A percentile compares a stretch with the other conserved stretches of the same genome.
Evolutionary conservation across 192 early-diverging fungal genomes (phyloP).

Genomic region (Gryganskiella cystojenkinii): DNA sequence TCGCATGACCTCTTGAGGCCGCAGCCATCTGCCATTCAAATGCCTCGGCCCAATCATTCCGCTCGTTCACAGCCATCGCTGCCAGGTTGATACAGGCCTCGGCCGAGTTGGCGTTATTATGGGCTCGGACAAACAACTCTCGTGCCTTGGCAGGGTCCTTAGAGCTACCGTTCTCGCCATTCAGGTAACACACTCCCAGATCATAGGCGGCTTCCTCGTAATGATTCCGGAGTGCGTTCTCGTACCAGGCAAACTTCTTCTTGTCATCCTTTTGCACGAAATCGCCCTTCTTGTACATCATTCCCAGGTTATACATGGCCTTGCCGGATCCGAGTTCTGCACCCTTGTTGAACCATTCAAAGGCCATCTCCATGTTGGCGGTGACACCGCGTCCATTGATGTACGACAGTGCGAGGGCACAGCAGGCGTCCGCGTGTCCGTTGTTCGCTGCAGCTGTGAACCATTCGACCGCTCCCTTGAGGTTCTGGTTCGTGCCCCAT

Average conservation of each 20-base stretch:
- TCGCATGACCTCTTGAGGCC: conserved; percentile 63
- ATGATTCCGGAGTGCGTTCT: conserved; percentile 66
- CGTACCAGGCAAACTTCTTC: conserved; percentile 69
- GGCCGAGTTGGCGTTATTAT: conserved; percentile 63
- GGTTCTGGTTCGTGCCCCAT: conserved; percentile 62
- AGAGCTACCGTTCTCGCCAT: conserved; percentile 74
- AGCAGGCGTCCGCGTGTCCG: conserved; percentile 82
- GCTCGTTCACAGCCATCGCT: conserved; percentile 60
- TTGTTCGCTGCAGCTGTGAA: conserved; percentile 70
- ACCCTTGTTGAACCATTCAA: conserved; percentile 72
- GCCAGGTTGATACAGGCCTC: conserved; percentile 67
- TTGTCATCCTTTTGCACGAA: conserved; percentile 62
- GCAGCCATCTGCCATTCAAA: conserved; percentile 66
- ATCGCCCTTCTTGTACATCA: conserved; percentile 75
- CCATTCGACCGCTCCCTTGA: conserved; percentile 65
- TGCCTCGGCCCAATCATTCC: conserved; percentile 57
- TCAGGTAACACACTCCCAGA: conserved; percentile 84
- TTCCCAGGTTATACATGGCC: conserved; percentile 80
- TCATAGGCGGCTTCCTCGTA: conserved; percentile 66
- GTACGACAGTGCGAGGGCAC: conserved; percentile 81
- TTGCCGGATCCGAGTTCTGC: conserved; percentile 69
- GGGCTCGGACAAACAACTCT: conserved; percentile 57
- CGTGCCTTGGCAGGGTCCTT: conserved; percentile 59
- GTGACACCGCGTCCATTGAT: conserved; percentile 80
- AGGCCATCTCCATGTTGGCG: conserved; percentile 64